These are phyloP conservation scores for Botrytis porri DNA, from an alignment of 2,329 filamentous ascomycete species.

Conservation along the genomic window DNA sequence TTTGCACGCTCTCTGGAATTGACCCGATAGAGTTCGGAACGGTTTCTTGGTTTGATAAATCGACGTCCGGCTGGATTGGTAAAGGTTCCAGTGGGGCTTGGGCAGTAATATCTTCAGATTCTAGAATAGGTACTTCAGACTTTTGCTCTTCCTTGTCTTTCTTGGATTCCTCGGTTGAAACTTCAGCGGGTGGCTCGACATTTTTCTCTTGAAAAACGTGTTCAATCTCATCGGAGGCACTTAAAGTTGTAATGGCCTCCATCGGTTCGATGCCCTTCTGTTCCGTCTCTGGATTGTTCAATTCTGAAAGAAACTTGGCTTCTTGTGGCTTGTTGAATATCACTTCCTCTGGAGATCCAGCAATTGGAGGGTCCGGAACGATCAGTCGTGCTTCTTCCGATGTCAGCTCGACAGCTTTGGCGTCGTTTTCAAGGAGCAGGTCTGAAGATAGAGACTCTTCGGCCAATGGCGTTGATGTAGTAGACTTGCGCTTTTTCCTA, in stretches of 20 bases:
- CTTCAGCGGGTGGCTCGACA: background rate
- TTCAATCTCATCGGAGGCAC: background rate
- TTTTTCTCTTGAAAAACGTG: background rate
- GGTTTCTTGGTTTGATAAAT: background rate
- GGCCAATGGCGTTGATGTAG: slow-evolving; percentile 15
- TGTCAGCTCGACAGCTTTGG: background rate
- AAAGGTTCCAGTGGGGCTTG: background rate
- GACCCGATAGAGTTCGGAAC: background rate
- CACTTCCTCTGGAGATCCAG: background rate
- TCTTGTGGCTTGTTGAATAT: background rate
- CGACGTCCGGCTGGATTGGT: slow-evolving; percentile 1
- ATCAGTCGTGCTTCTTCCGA: background rate
- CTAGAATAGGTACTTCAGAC: slow-evolving; percentile 22
- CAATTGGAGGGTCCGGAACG: background rate
- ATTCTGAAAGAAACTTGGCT: background rate
- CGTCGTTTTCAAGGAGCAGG: background rate
- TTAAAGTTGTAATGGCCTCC: background rate
- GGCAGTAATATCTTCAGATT: background rate
- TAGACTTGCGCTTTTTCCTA: slow-evolving; percentile 27
- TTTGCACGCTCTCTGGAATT: background rate
- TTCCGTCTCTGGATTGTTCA: slow-evolving; percentile 11
- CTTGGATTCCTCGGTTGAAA: slow-evolving; percentile 29
- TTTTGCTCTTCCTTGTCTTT: slow-evolving; percentile 31
- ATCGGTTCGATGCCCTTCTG: background rate
- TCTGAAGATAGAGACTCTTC: background rate